phyloP scores from a whole-genome alignment of 176 grass and related monocot genomes.

The Lolium rigidum region DNA sequence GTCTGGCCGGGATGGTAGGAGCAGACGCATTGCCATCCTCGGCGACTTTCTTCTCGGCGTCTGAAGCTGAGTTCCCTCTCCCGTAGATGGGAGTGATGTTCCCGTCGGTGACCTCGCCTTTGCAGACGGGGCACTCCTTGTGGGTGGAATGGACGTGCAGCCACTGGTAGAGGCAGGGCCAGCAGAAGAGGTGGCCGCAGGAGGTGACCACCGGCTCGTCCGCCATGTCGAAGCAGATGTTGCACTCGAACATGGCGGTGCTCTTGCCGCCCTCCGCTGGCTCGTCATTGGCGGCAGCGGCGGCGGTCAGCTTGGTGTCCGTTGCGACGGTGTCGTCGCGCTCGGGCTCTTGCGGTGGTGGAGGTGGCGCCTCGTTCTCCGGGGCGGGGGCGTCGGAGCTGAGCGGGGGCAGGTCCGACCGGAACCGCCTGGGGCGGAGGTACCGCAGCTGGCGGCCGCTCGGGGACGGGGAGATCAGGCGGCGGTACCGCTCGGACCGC shows the following conservation, averaged over 20 bases:
- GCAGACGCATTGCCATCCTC: constrained; percentile 61
- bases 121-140: constrained; percentile 97
- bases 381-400: constrained; percentile 46
- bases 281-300: constrained; percentile 58
- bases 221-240: constrained; percentile 97
- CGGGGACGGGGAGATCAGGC: constrained; percentile 49
- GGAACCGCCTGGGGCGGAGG: constrained; percentile 67
- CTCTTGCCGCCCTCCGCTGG: constrained; percentile 53
- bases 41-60: constrained; percentile 51
- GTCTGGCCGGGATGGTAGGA: constrained; percentile 80
- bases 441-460: constrained; percentile 43
- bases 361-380: constrained; percentile 43
- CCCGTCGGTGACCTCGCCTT: constrained; percentile 84
- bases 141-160: constrained; percentile 84
- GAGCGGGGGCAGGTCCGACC: constrained; percentile 67
- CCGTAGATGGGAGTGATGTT: constrained; percentile 93
- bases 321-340: constrained; percentile 41
- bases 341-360: constrained; percentile 37
- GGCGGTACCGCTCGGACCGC: constrained; percentile 47
- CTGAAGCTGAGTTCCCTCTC: constrained; percentile 67
- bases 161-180: constrained; percentile 99
- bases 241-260: constrained; percentile 85
- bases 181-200: constrained; percentile 97
- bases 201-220: constrained; percentile 85
- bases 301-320: constrained; percentile 52